These are phyloP conservation scores for Serendipita indica DNA, from an alignment of 768 basidiomycete genomes.

Conservation along the genomic window DNA sequence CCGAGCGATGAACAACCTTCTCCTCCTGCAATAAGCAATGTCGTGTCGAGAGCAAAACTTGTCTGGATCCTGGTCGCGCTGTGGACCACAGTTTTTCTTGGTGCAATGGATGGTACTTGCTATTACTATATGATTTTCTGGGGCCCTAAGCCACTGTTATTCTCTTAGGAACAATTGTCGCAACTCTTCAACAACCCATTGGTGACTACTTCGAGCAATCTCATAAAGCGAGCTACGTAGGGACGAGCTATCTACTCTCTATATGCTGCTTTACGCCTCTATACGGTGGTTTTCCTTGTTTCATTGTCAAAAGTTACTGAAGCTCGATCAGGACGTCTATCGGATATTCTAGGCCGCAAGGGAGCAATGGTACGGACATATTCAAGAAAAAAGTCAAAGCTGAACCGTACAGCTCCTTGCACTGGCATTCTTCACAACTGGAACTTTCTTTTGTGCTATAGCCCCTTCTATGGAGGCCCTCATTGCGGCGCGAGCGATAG, in stretches of 20 bases:
- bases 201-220: conserved; percentile 73
- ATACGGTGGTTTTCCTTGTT: conserved; percentile 6
- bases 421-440: conserved; percentile 25
- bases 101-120: conserved; percentile 63
- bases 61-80: conserved; percentile 61
- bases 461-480: conserved; percentile 75
- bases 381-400: conserved; percentile 14
- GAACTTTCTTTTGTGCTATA: conserved; percentile 74
- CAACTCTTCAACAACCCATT: conserved; percentile 70
- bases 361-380: conserved; percentile 68
- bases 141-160: conserved; percentile 9
- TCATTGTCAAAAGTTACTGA: conserved; percentile 16
- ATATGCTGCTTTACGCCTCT: conserved; percentile 79
- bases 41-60: conserved; percentile 16
- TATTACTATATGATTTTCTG: background rate
- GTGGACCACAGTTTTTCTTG: conserved; percentile 73
- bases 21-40: conserved; percentile 19
- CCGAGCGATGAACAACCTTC: conserved; percentile 2
- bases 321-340: conserved; percentile 47
- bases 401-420: conserved; percentile 14
- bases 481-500: conserved; percentile 67
- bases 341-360: conserved; percentile 61
- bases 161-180: conserved; percentile 61
- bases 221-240: conserved; percentile 63
- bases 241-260: conserved; percentile 73